Evolutionary conservation across 1,139 yeast species (phyloP).

Genomic region (Blastobotrys apis): DNA sequence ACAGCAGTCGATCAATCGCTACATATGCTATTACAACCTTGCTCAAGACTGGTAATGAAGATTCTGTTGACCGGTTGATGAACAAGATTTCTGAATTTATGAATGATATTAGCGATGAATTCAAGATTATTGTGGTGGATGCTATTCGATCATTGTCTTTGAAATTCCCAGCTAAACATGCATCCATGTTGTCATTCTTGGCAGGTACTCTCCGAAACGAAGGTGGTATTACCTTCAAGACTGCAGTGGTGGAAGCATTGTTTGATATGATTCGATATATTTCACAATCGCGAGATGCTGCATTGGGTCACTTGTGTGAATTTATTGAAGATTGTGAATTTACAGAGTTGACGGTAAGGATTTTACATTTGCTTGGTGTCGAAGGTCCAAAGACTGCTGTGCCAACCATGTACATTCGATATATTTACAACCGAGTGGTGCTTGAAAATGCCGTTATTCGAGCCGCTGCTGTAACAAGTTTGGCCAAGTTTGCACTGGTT

Average conservation of each 20-base stretch:
- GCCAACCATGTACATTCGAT: conserved; percentile 91
- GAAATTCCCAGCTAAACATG: conserved; percentile 89
- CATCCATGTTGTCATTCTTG: conserved; percentile 74
- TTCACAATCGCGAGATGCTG: conserved; percentile 81
- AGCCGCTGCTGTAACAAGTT: conserved; percentile 90
- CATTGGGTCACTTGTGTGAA: conserved; percentile 87
- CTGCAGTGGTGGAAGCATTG: conserved; percentile 84
- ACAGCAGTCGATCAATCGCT: conserved; percentile 86
- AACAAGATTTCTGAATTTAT: conserved; percentile 82
- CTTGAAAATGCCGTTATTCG: conserved; percentile 92
- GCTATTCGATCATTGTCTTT: conserved; percentile 89
- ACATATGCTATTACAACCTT: conserved; percentile 97
- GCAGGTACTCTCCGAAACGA: conserved; percentile 85
- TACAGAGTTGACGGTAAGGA: conserved; percentile 87
- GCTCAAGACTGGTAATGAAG: conserved; percentile 90
- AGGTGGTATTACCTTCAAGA: conserved; percentile 78
- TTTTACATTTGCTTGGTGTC: conserved; percentile 84
- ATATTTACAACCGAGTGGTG: conserved; percentile 93
- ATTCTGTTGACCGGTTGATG: conserved; percentile 84
- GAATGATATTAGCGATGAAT: conserved; percentile 94
- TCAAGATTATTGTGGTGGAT: conserved; percentile 89
- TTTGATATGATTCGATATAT: conserved; percentile 85
- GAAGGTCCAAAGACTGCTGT: conserved; percentile 87
- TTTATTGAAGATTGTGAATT: conserved; percentile 97
- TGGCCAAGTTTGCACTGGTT: conserved; percentile 83